Conservation (phyloP, 345 rosid species). For the Carallia pectinifolia region DNA sequence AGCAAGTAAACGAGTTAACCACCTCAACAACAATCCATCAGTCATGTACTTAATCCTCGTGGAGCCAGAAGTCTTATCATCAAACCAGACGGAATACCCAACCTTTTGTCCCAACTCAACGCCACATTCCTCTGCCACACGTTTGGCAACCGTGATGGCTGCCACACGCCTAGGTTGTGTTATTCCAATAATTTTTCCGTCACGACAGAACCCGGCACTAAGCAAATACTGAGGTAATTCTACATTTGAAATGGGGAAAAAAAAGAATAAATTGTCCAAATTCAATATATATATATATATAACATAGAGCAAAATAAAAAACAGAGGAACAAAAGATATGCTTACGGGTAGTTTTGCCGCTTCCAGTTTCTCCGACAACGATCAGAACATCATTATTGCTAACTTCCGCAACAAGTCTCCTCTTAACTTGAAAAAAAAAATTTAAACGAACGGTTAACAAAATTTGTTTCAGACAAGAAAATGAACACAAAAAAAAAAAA, state of each 20-base stretch:
- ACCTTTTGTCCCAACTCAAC: constrained; percentile 76
- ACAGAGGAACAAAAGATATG: constrained; percentile 8
- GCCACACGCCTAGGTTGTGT: constrained; percentile 97
- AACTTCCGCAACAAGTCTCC: constrained; percentile 71
- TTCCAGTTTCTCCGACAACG: constrained; percentile 96
- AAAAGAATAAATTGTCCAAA: not conserved
- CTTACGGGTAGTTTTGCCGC: constrained; percentile 97
- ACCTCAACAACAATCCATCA: constrained; percentile 84
- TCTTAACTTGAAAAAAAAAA: constrained; percentile 49
- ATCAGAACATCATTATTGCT: constrained; percentile 54
- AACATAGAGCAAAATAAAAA: not conserved
- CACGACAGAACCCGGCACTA: constrained; percentile 68
- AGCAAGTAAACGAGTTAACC: constrained; percentile 4
- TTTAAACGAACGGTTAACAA: constrained; percentile 11
- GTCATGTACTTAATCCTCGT: constrained; percentile 93
- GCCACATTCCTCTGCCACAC: constrained; percentile 85
- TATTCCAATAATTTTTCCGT: constrained; percentile 69
- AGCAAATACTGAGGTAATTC: constrained; percentile 85
- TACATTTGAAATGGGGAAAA: constrained; percentile 12
- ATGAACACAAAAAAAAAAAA: not conserved
- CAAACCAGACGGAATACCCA: constrained; percentile 84
- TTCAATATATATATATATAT: no score
- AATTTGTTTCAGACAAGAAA: not conserved
- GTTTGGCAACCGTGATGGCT: constrained; percentile 79
- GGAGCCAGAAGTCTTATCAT: constrained; percentile 59